Conservation (phyloP, 2,329 filamentous ascomycete genomes). For the Pseudocercospora crystallina region DNA sequence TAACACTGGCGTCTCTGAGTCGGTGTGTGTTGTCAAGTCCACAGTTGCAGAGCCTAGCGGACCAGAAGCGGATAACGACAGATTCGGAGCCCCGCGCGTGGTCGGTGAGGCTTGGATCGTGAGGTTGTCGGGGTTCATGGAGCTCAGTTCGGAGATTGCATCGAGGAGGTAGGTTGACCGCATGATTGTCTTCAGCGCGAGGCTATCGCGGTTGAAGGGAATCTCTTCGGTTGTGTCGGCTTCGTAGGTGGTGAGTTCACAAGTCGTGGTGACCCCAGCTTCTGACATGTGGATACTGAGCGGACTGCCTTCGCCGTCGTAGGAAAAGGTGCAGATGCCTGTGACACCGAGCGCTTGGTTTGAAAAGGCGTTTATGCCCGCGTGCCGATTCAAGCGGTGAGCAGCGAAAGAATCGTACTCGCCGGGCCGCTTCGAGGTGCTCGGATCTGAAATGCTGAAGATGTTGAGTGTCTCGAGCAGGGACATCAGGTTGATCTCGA, state of each 20-base stretch:
- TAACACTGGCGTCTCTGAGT: conserved; percentile 51
- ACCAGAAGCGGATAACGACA: conserved; percentile 69
- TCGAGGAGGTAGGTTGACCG: conserved; percentile 71
- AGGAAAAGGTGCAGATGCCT: conserved; percentile 82
- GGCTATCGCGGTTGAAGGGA: conserved; percentile 76
- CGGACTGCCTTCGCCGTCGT: conserved; percentile 70
- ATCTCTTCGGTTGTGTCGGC: conserved; percentile 64
- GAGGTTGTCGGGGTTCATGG: conserved; percentile 59
- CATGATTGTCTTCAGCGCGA: conserved; percentile 95
- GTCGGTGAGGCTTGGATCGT: conserved; percentile 52
- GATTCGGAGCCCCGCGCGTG: conserved; percentile 45
- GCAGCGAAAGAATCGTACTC: conserved; percentile 40
- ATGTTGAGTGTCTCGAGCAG: conserved; percentile 94
- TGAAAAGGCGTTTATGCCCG: conserved; percentile 69
- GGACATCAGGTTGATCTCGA: conserved; percentile 83
- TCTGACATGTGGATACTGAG: conserved; percentile 86
- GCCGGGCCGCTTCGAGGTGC: conserved; percentile 34
- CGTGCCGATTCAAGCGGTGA: conserved; percentile 37
- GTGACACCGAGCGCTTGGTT: conserved; percentile 79
- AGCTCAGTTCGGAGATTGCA: conserved; percentile 65
- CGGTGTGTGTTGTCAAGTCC: conserved; percentile 50
- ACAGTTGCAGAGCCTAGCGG: conserved; percentile 61
- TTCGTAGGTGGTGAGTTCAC: conserved; percentile 80
- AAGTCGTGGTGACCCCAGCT: conserved; percentile 81
- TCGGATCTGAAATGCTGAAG: conserved; percentile 66